Percentiles rank a stretch among this genome's conserved stretches.
These are phyloP conservation scores for Pilatotrama ljubarskyi DNA, from an alignment of 768 basidiomycete species.

Conservation along the genomic window DNA sequence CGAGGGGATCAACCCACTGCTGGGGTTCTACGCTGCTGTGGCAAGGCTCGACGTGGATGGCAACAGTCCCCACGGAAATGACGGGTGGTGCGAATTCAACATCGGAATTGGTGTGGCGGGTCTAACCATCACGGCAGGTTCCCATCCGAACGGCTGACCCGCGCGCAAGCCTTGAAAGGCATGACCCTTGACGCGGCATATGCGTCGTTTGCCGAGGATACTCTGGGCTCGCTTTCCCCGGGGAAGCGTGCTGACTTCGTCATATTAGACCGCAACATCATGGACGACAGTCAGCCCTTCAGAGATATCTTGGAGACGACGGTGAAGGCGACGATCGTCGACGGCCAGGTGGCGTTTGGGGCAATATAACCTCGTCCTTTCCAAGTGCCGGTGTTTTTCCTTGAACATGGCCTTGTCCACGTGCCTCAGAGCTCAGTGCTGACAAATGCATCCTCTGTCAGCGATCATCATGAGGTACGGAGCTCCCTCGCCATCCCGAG, in stretches of 20 bases:
- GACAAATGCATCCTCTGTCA: no score
- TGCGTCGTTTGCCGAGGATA: slow-evolving; percentile 75
- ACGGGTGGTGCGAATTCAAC: slow-evolving; percentile 67
- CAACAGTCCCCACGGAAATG: slow-evolving; percentile 76
- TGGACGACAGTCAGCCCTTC: slow-evolving; percentile 59
- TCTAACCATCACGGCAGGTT: slow-evolving; percentile 52
- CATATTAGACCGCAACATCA: slow-evolving; percentile 77
- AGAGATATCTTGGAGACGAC: slow-evolving; percentile 64
- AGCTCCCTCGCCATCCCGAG: no score
- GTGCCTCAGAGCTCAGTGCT: not conserved
- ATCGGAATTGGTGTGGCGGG: no score
- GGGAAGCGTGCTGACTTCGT: slow-evolving; percentile 92
- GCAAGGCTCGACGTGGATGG: slow-evolving; percentile 69
- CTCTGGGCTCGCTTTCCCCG: slow-evolving; percentile 66
- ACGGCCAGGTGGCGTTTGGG: slow-evolving; percentile 70
- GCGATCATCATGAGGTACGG: no score
- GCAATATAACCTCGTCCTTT: slow-evolving; percentile 19
- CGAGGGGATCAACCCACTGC: slow-evolving; percentile 84
- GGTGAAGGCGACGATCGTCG: slow-evolving; percentile 74
- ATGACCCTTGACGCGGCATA: slow-evolving; percentile 92
- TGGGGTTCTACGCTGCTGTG: slow-evolving; percentile 89
- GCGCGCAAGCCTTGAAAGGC: slow-evolving; percentile 81
- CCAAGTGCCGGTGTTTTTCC: not conserved
- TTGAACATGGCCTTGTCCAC: not conserved
- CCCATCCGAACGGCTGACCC: slow-evolving; percentile 69